Conservation (phyloP, 139 green algal species). For the Zygnema circumcarinatum region DNA sequence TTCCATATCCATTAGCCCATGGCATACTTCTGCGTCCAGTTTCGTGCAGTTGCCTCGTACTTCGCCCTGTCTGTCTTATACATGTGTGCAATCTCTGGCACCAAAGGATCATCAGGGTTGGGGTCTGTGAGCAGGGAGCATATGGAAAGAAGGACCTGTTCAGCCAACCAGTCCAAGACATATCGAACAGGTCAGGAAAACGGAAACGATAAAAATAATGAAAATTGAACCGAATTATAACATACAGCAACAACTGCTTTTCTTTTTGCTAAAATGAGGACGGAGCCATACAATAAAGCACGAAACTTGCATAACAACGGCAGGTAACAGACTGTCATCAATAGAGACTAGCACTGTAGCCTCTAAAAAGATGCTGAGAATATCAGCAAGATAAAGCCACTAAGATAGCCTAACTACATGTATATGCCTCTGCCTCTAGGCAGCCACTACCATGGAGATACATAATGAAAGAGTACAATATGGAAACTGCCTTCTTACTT, state of each 20-base stretch:
- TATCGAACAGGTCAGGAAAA: neutral
- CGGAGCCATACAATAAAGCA: too few species aligned
- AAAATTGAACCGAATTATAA: neutral
- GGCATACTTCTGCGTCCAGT: constrained; percentile 96
- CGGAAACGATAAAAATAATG: neutral
- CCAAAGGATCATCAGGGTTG: constrained; percentile 96
- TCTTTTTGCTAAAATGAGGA: neutral
- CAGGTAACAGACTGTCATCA: too few species aligned
- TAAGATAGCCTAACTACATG: too few species aligned
- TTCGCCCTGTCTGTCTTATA: constrained; percentile 89
- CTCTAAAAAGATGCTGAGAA: too few species aligned
- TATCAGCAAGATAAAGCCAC: too few species aligned
- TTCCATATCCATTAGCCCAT: constrained; percentile 69
- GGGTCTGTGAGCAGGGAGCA: constrained; percentile 97
- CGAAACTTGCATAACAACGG: too few species aligned
- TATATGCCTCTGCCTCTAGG: too few species aligned
- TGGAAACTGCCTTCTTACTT: constrained; percentile 84
- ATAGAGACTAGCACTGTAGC: too few species aligned
- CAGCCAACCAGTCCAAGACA: constrained; percentile 4
- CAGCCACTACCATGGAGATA: neutral
- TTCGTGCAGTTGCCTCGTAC: constrained; percentile 93
- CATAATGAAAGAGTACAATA: neutral
- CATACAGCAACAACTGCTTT: neutral
- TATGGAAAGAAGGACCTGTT: constrained; percentile 92
- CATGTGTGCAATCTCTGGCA: constrained; percentile 98